Evolutionary conservation across 148 eudicot species (phyloP).

Genomic region (Vaccinium corymbosum): DNA sequence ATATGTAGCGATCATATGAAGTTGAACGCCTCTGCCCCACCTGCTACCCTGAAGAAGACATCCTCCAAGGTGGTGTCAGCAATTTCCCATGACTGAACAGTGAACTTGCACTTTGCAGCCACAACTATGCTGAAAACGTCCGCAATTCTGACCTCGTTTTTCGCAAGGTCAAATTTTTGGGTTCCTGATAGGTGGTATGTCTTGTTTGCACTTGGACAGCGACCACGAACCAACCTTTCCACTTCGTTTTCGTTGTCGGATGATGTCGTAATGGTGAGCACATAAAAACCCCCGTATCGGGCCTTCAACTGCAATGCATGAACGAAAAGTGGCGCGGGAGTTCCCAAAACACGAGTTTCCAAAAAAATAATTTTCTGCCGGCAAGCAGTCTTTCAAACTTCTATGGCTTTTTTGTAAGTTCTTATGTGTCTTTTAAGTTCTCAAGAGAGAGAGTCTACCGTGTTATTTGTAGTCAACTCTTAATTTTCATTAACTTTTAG

Average conservation of each 20-base stretch:
- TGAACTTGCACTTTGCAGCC: slow-evolving; percentile 54
- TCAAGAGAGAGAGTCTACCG: no score
- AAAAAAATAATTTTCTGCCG: no score
- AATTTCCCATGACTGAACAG: slow-evolving; percentile 77
- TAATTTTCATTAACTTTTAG: no score
- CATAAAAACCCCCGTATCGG: slow-evolving; percentile 73
- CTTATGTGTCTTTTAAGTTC: no score
- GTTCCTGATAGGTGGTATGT: slow-evolving; percentile 76
- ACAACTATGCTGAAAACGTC: slow-evolving; percentile 65
- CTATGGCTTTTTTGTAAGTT: no score
- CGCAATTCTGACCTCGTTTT: slow-evolving; percentile 52
- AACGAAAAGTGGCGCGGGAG: neutral
- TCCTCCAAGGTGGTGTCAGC: slow-evolving; percentile 81
- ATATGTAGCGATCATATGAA: neutral
- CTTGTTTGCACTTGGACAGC: slow-evolving; percentile 51
- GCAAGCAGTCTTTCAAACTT: no score
- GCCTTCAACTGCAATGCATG: slow-evolving; percentile 55
- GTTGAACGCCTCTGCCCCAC: slow-evolving; percentile 39
- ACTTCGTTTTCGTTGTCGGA: slow-evolving; percentile 49
- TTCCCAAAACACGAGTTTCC: no score
- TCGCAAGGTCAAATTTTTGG: slow-evolving; percentile 75
- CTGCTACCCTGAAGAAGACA: slow-evolving; percentile 78
- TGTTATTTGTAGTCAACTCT: no score
- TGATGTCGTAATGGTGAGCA: slow-evolving; percentile 67
- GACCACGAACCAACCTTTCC: slow-evolving; percentile 40